These are phyloP conservation scores for Penicillium sp. DNA, from an alignment of 2,329 filamentous ascomycete species.

Conservation along the genomic window DNA sequence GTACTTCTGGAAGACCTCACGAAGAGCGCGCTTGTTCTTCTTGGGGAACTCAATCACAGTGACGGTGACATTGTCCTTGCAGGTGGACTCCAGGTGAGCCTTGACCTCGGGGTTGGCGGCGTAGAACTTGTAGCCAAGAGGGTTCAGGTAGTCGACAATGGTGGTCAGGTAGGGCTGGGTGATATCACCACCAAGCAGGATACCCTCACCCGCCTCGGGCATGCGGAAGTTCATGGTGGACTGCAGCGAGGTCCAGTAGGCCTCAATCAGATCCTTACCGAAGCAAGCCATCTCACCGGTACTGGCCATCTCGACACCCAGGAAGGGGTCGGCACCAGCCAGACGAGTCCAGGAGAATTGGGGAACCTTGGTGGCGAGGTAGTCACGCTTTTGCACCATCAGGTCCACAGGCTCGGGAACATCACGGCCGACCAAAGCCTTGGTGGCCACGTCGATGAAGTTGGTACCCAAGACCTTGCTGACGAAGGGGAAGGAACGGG, in stretches of 20 bases:
- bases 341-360: slow-evolving; percentile 99
- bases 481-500: slow-evolving; percentile 96
- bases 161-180: slow-evolving; percentile 63
- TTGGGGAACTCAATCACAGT: slow-evolving; percentile 96
- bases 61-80: slow-evolving; percentile 63
- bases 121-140: slow-evolving; percentile 90
- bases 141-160: slow-evolving; percentile 79
- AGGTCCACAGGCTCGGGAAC: slow-evolving; percentile 81
- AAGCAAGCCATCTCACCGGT: slow-evolving; percentile 99
- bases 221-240: slow-evolving; percentile 99
- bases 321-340: slow-evolving; percentile 91
- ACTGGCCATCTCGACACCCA: slow-evolving; percentile 94
- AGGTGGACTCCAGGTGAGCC: slow-evolving; percentile 66
- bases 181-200: slow-evolving; percentile 85
- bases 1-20: slow-evolving; percentile 95
- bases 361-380: slow-evolving; percentile 93
- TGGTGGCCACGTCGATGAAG: slow-evolving; percentile 94
- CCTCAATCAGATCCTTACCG: slow-evolving; percentile 89
- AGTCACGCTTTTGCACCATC: slow-evolving; percentile 84
- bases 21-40: slow-evolving; percentile 87
- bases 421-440: slow-evolving; percentile 77
- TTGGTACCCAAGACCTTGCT: slow-evolving; percentile 94
- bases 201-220: slow-evolving; percentile 87
- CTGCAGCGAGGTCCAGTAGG: slow-evolving; percentile 95
- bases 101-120: slow-evolving; percentile 79